Evolutionary conservation across 257 asterid genomes (phyloP), one percentile per base, ranked within the genome.

Genomic region (Plantago ovata): DNA sequence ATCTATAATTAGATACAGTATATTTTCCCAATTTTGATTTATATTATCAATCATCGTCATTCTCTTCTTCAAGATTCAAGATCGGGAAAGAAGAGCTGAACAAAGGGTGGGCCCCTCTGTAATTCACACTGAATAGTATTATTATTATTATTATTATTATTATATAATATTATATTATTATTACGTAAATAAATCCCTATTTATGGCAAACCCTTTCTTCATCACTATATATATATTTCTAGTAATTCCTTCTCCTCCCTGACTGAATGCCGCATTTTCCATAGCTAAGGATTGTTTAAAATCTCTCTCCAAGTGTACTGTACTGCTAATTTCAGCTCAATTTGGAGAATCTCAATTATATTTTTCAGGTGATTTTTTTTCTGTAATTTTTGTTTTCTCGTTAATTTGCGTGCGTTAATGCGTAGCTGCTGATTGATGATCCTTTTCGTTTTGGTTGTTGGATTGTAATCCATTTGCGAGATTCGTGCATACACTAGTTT

Each of bases 321-420:
- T 50, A n/a, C 12, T 50, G 22, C 4, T 49, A 11, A 8, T 14
- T 15, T 12, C 32, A 9, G 11, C 38, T 20, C 13, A 22, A 10
- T 50, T 50, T 22, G 14, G 38, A 7, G 4, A 3, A 0, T 0
- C 9, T 49, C 13, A 19, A 11, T 49, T 22, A 2, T 3, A 46
- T 28, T 28, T 28, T 28, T 28, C 36, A 28, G 36, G 36, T 28
- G 36, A 28, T 28, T 28, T 1, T 1, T 28, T 28, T 28, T 28
- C n/a, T n/a, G n/a, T 28, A 24, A 24, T 24, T 28, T 28, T 28
- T 28, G 5, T 24, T 28, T 28, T 28, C 7, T 28, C 21, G 13
- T 53, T 46, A n/a, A n/a, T n/a, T 59, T 36, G 82, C 96, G 61
- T 84, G 93, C 18, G 94, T 50, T 9, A 28, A 28, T 28, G 36